Base-by-base conservation (phyloP, 192 early-diverging fungal species). In the Rhizoclosmatium sp. region DNA sequence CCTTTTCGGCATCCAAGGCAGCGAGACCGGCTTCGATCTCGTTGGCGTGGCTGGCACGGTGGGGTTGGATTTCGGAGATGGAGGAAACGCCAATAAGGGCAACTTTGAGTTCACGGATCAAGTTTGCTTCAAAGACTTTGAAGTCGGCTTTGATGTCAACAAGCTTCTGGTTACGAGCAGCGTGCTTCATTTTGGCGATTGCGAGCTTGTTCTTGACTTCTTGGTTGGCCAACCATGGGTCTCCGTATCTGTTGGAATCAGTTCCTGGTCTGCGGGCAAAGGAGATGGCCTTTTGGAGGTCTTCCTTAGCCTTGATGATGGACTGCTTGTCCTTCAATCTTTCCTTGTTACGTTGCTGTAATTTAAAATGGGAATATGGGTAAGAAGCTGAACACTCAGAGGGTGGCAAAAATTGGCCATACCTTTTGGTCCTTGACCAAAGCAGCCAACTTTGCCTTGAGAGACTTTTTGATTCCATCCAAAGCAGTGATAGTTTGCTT, bases 91-190 rank as follows among this genome's bases (percentile, higher is more conserved):
- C 72, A 60, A 75, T 62, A 39, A 75, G 47, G 21, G 59, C 59
- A 41, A 75, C 72, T n/a, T 75, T 75, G 31, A 75, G n/a, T 42
- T 75, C 72, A 56, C 72, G 72, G 16, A 75, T 47, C 72, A 75
- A 62, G 45, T 75, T 75, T 9, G 72, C 72, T 46, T 75, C 72
- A 64, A 75, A 75, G 39, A 75, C 72, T 46, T 64, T 60, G 72
- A 75, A 75, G 39, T 75, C 72, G 12, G 72, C 56, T 46, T 75
- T 75, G 16, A 62, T 64, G 2, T 75, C 44, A 19, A 62, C 60
- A 40, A 75, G 72, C 59, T 60, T 62, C 0, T 75, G 42, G 72
- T 46, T 75, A 44, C 72, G 72, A 14, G 59, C 59, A 23, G 61
- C 59, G 39, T 75, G 56, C 59, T 62, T 60, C 41, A 42, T 9